These are phyloP conservation scores for Capsella bursapastoris DNA, from an alignment of 345 rosid genomes.

Conservation along the genomic window DNA sequence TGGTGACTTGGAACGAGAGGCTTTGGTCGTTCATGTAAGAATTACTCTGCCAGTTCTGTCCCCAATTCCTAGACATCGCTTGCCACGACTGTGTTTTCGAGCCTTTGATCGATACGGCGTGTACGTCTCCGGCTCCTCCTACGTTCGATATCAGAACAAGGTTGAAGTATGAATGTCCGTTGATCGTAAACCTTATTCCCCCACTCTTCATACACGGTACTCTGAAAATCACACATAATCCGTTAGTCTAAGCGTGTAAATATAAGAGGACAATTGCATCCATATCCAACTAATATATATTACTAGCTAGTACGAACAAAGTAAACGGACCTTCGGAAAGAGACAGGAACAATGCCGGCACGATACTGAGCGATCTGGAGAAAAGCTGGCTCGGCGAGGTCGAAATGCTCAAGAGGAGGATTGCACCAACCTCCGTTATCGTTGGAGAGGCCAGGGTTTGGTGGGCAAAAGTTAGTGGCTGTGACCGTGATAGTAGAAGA, in stretches of 20 bases:
- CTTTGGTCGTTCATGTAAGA: slow-evolving; percentile 77
- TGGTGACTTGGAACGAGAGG: slow-evolving; percentile 86
- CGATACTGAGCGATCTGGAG: slow-evolving; percentile 89
- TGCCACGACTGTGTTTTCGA: slow-evolving; percentile 81
- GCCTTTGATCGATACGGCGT: slow-evolving; percentile 87
- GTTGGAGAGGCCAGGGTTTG: slow-evolving; percentile 68
- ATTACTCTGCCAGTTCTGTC: slow-evolving; percentile 99
- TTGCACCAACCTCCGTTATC: slow-evolving; percentile 99
- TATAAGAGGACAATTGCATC: background rate
- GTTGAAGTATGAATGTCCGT: slow-evolving; percentile 97
- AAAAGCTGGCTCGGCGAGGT: slow-evolving; percentile 95
- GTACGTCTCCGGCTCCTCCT: slow-evolving; percentile 85
- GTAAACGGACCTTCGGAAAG: slow-evolving; percentile 71
- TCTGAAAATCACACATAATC: slow-evolving; percentile 47
- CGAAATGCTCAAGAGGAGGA: slow-evolving; percentile 96
- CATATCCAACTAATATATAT: too few relatives aligned
- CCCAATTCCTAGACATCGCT: slow-evolving; percentile 96
- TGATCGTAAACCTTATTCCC: slow-evolving; percentile 83
- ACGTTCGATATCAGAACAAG: slow-evolving; percentile 82
- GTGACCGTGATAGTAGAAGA: slow-evolving; percentile 70
- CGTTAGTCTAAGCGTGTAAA: background rate
- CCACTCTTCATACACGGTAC: slow-evolving; percentile 89
- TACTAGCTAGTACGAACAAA: background rate
- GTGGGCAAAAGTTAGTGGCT: slow-evolving; percentile 92
- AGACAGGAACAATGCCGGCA: slow-evolving; percentile 92